phyloP scores from a whole-genome alignment of 208 protist genomes.

The Phytomonas serpens region DNA sequence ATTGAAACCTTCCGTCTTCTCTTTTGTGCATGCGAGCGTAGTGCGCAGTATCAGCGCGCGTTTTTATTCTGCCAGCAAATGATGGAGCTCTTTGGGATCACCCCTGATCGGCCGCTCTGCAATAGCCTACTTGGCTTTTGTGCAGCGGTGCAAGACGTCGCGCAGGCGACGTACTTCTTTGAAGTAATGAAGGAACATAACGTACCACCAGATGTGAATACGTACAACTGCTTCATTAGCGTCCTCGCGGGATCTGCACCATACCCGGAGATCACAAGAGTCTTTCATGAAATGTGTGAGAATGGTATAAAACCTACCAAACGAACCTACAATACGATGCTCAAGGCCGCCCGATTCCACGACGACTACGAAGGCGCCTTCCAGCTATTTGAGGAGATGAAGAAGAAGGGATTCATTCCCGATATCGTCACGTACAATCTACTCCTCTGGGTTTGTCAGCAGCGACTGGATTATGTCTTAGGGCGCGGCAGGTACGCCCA shows the following conservation, averaged over 20 bases:
- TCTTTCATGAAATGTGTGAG: conserved; percentile 68
- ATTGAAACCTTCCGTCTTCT: conserved; percentile 75
- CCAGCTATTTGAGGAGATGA: conserved; percentile 89
- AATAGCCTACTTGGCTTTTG: conserved; percentile 89
- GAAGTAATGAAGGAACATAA: conserved; percentile 83
- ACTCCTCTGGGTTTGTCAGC: conserved; percentile 69
- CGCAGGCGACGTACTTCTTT: conserved; percentile 81
- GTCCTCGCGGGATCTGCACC: conserved; percentile 72
- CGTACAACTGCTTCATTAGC: conserved; percentile 91
- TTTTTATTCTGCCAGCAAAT: conserved; percentile 87
- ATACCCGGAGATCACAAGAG: conserved; percentile 69
- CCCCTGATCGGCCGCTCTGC: conserved; percentile 75
- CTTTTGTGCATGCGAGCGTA: conserved; percentile 85
- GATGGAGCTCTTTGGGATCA: conserved; percentile 55
- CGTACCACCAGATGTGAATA: conserved; percentile 70
- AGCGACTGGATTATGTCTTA: conserved; percentile 76
- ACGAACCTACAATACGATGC: conserved; percentile 86
- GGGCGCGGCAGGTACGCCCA: conserved; percentile 31
- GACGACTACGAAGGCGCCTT: conserved; percentile 87
- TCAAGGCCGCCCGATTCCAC: conserved; percentile 56
- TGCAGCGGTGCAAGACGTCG: conserved; percentile 73
- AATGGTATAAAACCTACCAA: conserved; percentile 44
- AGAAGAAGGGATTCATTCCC: conserved; percentile 69
- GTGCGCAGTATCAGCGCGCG: conserved; percentile 61
- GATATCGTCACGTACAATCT: conserved; percentile 90